Percentiles rank a stretch among this genome's conserved stretches.
phyloP scores from a whole-genome alignment of 139 green algal genomes.

The Picochlorum sp. region DNA sequence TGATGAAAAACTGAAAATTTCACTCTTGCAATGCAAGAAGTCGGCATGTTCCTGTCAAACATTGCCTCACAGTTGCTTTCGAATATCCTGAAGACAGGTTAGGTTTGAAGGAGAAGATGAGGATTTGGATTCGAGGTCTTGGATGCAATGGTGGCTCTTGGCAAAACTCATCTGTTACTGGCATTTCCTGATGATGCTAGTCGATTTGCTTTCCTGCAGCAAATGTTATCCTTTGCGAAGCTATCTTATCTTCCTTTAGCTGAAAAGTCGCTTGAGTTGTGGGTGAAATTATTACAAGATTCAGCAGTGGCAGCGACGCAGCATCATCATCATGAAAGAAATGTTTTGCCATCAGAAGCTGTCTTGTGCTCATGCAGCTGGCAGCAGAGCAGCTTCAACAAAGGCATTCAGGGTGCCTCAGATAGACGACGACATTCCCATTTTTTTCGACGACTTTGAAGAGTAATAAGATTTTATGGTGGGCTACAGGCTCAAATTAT shows the following conservation, averaged over 20 bases:
- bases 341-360: conserved; percentile 23
- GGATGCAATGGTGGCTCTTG: conserved; percentile 46
- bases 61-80: conserved; percentile 35
- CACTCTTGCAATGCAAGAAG: conserved; percentile 37
- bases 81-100: conserved; percentile 28
- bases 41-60: conserved; percentile 30
- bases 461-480: conserved; percentile 42
- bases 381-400: conserved; percentile 30
- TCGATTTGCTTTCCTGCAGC: conserved; percentile 17
- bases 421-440: conserved; percentile 29
- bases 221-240: conserved; percentile 55
- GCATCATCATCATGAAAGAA: not conserved
- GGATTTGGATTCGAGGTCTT: conserved; percentile 57
- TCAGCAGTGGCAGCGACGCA: not conserved
- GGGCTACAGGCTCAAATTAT: conserved; percentile 28
- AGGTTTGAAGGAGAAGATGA: conserved; percentile 43
- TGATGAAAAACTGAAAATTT: conserved; percentile 44
- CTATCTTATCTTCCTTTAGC: conserved; percentile 58
- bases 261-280: conserved; percentile 50
- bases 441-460: conserved; percentile 39
- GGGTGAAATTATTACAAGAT: conserved; percentile 30
- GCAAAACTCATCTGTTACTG: conserved; percentile 34
- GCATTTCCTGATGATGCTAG: not conserved
- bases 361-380: conserved; percentile 34
- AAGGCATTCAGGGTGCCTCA: conserved; percentile 10